A percentile compares a stretch with the other conserved stretches of the same genome.
Conservation (phyloP, 441 rosid genomes). For the Brassica balearica region DNA sequence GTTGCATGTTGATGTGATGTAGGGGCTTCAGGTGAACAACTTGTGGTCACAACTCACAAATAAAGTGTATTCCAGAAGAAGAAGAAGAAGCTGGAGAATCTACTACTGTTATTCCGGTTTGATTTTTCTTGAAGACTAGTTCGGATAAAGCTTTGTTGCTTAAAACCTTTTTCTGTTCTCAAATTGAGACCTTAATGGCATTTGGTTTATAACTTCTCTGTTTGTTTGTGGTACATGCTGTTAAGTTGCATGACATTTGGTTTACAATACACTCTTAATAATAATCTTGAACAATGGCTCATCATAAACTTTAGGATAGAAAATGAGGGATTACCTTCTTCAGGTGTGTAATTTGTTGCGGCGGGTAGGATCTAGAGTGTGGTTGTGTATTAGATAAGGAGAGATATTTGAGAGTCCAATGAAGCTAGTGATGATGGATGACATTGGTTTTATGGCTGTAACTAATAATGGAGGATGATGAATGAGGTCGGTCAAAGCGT, state of each 20-base stretch:
- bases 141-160: slow-evolving; percentile 8
- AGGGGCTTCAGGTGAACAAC: slow-evolving; percentile 23
- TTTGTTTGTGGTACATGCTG: slow-evolving; percentile 30
- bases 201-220: slow-evolving; percentile 18
- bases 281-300: slow-evolving; percentile 1
- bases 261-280: slow-evolving; percentile 10
- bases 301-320: no score
- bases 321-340: not conserved
- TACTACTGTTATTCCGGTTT: slow-evolving; percentile 24
- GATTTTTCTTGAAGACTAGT: slow-evolving; percentile 31
- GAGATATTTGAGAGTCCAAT: slow-evolving; percentile 33
- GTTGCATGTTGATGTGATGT: slow-evolving; percentile 24
- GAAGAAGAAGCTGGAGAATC: slow-evolving; percentile 29
- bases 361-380: slow-evolving; percentile 1
- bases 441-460: slow-evolving; percentile 9
- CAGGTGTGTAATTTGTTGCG: slow-evolving; percentile 21
- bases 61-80: slow-evolving; percentile 38
- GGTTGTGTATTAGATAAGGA: slow-evolving; percentile 5
- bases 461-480: slow-evolving; percentile 39
- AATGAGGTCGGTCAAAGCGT: slow-evolving; percentile 40
- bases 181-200: slow-evolving; percentile 16
- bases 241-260: slow-evolving; percentile 22
- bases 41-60: slow-evolving; percentile 24
- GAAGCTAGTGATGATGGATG: slow-evolving; percentile 34
- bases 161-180: not conserved